Conservation (phyloP, 306 rosid genomes). For the Cucurbita pepo region DNA sequence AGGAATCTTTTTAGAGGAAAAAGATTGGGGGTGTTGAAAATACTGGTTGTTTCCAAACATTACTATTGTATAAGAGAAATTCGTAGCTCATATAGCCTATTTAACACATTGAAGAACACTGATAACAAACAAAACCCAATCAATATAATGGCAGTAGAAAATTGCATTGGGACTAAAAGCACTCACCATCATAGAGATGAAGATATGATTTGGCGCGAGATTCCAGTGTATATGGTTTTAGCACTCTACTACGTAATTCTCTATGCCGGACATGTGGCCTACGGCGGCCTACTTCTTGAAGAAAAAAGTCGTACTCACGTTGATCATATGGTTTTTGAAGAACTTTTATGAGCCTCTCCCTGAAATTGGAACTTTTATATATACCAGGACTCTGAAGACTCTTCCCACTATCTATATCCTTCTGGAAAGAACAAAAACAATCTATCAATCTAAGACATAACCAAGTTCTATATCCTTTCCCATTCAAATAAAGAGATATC, state of each 20-base stretch:
- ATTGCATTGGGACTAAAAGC: neutral
- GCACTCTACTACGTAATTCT: constrained; percentile 19
- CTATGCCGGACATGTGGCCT: constrained; percentile 11
- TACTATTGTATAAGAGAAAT: neutral
- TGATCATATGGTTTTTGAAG: constrained; percentile 42
- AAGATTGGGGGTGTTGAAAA: neutral
- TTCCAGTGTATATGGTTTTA: constrained; percentile 4
- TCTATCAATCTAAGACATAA: neutral
- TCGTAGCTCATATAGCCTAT: neutral
- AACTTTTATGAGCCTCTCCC: constrained; percentile 33
- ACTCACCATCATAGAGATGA: constrained; percentile 39
- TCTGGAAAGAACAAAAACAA: constrained; percentile 11
- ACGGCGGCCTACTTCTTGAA: neutral
- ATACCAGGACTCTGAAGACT: neutral
- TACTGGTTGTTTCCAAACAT: neutral
- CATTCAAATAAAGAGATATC: neutral
- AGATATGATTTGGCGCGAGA: constrained; percentile 33
- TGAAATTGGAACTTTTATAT: constrained; percentile 17
- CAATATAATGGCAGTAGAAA: neutral
- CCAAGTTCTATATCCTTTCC: neutral
- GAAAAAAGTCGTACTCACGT: constrained; percentile 10
- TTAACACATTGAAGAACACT: neutral
- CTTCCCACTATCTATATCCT: constrained; percentile 7
- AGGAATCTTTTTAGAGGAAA: neutral
- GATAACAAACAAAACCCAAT: neutral